Evolutionary conservation across 2,329 filamentous ascomycete genomes (phyloP), one percentile per base, ranked within the genome.

Genomic region (Grosmannia serpens): DNA sequence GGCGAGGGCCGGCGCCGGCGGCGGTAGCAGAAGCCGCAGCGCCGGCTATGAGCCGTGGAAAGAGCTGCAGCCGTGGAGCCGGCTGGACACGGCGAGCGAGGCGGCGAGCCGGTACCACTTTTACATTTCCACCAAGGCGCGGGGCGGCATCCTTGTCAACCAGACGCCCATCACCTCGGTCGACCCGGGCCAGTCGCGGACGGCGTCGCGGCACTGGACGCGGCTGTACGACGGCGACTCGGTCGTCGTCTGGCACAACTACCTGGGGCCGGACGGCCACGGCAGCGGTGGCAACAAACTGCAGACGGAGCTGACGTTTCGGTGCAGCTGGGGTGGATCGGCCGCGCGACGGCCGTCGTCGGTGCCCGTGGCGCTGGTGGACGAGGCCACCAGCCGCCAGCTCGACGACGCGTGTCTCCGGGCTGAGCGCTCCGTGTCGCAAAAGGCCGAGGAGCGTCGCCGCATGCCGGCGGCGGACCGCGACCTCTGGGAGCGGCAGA

Each of bases 121-220:
- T 61, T 86, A 83, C 67, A 84, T 96, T 55, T 86, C 87, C 1
- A 95, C 90, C 4, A 90, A 91, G 65, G 87, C 89, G 4, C 86
- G 84, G 8, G 76, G 77, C 31, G 89, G 89, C 24, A 89, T 96
- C 62, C 79, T 76, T 64, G 78, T 97, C 67, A 96, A 96, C 66
- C 84, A 82, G 31, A 77, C 82, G n/a, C 75, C 77, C 47, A 73
- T 96, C 27, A 74, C 70, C 1, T 81, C 83, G 2, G 74, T 81
- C 46, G 76, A 84, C 44, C 68, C 75, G 10, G 79, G 79, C 60
- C 77, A 81, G 59, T 77, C 79, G 3, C 72, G 75, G 29, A 75
- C 77, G 0, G 73, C 83, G 1, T 89, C 81, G 53, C 71, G 69
- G 33, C 71, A 79, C 67, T 87, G 84, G 84, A 84, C 87, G 29